phyloP scores from a whole-genome alignment of 2,329 filamentous ascomycete species.

The Aspergillus tanneri region DNA sequence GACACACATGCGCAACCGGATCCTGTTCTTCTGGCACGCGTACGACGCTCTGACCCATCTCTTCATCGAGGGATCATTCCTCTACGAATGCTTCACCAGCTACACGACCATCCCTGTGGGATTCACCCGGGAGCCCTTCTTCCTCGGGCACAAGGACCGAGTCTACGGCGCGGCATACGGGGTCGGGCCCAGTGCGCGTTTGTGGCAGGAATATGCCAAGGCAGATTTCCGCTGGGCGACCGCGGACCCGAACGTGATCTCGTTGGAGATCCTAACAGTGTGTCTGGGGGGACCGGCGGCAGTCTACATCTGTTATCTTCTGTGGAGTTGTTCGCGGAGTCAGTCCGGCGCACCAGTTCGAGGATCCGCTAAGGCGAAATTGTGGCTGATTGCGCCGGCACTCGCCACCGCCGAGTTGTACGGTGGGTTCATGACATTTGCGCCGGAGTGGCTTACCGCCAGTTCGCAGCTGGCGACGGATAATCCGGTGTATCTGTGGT shows the following conservation, averaged over 20 bases:
- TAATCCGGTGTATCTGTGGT: conserved; percentile 62
- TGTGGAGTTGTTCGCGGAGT: conserved; percentile 37
- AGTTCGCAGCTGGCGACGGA: conserved; percentile 57
- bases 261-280: conserved; percentile 62
- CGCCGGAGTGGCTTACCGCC: conserved; percentile 63
- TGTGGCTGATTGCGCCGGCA: conserved; percentile 59
- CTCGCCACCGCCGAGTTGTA: conserved; percentile 65
- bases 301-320: conserved; percentile 56
- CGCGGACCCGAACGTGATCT: conserved; percentile 59
- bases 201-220: conserved; percentile 68
- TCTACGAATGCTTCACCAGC: conserved; percentile 91
- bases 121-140: conserved; percentile 42
- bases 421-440: conserved; percentile 65
- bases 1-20: conserved; percentile 58
- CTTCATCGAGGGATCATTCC: conserved; percentile 83
- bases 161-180: conserved; percentile 62
- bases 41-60: conserved; percentile 92
- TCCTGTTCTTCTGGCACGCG: conserved; percentile 91
- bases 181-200: conserved; percentile 50
- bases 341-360: conserved; percentile 18
- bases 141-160: conserved; percentile 55
- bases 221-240: conserved; percentile 62
- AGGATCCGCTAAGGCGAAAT: conserved; percentile 33
- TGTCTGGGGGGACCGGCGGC: conserved; percentile 59
- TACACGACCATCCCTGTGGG: conserved; percentile 48